These are phyloP conservation scores for Hygrophoropsis aurantiaca DNA, from an alignment of 768 basidiomycete genomes.

Conservation along the genomic window DNA sequence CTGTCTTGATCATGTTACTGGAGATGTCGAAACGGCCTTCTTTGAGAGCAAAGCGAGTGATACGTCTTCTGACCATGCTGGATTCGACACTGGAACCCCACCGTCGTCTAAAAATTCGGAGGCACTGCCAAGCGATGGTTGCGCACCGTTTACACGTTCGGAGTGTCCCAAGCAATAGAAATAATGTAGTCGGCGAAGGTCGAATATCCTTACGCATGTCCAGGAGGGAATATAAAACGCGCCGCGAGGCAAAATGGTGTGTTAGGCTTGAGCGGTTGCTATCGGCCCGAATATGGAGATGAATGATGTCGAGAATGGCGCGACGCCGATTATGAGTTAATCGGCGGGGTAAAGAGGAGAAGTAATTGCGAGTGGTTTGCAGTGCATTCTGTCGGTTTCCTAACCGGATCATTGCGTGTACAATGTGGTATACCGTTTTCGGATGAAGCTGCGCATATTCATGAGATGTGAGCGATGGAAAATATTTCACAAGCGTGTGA, in stretches of 20 bases:
- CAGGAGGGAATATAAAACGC: slow-evolving; percentile 45
- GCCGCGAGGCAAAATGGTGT: slow-evolving; percentile 44
- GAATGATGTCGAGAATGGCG: slow-evolving; percentile 52
- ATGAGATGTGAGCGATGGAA: slow-evolving; percentile 35
- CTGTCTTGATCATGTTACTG: slow-evolving; percentile 19
- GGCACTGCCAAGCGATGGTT: slow-evolving; percentile 46
- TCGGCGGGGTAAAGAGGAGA: slow-evolving; percentile 45
- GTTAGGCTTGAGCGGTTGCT: slow-evolving; percentile 38
- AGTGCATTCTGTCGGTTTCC: slow-evolving; percentile 40
- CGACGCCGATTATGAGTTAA: slow-evolving; percentile 35
- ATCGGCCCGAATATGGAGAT: slow-evolving; percentile 42
- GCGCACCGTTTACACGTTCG: slow-evolving; percentile 50
- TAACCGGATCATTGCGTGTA: slow-evolving; percentile 45
- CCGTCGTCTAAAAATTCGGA: slow-evolving; percentile 44
- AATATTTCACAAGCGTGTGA: slow-evolving; percentile 40
- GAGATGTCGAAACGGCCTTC: slow-evolving; percentile 60
- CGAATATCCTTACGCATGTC: slow-evolving; percentile 45
- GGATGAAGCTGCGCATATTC: slow-evolving; percentile 38
- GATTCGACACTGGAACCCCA: slow-evolving; percentile 62
- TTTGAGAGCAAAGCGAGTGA: slow-evolving; percentile 60
- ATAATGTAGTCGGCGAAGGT: slow-evolving; percentile 61
- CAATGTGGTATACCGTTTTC: slow-evolving; percentile 44
- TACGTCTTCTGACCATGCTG: slow-evolving; percentile 56
- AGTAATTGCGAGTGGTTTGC: slow-evolving; percentile 46
- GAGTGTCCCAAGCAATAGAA: slow-evolving; percentile 56